Percentiles rank a stretch among this genome's conserved stretches.
Evolutionary conservation across 257 asterid genomes (phyloP).

Genomic region (Nicotiana sylvestris): DNA sequence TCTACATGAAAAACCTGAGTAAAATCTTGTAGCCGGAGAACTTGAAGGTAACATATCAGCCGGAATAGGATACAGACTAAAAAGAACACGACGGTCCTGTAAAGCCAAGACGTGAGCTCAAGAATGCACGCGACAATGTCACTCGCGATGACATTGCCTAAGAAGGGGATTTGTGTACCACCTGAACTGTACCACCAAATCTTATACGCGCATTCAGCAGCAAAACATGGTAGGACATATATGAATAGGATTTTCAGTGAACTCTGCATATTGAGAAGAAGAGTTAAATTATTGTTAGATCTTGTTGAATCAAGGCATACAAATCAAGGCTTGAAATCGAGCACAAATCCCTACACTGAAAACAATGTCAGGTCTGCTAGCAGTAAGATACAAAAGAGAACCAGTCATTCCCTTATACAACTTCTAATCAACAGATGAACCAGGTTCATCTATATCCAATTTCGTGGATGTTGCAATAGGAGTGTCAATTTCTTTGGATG

Average conservation of each 20-base stretch:
- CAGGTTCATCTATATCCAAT: too few relatives aligned
- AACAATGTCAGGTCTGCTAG: too few relatives aligned
- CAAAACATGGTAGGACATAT: slow-evolving; percentile 51
- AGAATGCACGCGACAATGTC: slow-evolving; percentile 40
- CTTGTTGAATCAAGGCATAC: not conserved
- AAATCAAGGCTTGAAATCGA: too few relatives aligned
- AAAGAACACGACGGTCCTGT: slow-evolving; percentile 43
- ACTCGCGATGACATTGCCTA: slow-evolving; percentile 41
- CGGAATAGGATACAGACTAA: slow-evolving; percentile 52
- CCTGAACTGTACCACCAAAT: slow-evolving; percentile 62
- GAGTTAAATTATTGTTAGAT: not conserved
- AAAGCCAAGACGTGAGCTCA: slow-evolving; percentile 36
- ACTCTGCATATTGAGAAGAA: slow-evolving; percentile 29
- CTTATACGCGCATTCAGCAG: slow-evolving; percentile 45
- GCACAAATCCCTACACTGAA: too few relatives aligned
- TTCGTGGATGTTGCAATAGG: too few relatives aligned
- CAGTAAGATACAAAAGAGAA: too few relatives aligned
- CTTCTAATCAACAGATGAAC: too few relatives aligned
- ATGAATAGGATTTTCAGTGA: slow-evolving; percentile 43
- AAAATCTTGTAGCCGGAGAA: slow-evolving; percentile 20
- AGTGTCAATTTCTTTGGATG: too few relatives aligned
- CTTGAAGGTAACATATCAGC: slow-evolving; percentile 22
- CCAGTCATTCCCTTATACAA: too few relatives aligned
- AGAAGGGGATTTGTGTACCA: slow-evolving; percentile 42
- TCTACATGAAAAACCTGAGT: slow-evolving; percentile 17